A percentile compares a stretch with the other conserved stretches of the same genome.
Conservation (phyloP, 768 basidiomycete species). For the Punctularia strigosozonata region DNA sequence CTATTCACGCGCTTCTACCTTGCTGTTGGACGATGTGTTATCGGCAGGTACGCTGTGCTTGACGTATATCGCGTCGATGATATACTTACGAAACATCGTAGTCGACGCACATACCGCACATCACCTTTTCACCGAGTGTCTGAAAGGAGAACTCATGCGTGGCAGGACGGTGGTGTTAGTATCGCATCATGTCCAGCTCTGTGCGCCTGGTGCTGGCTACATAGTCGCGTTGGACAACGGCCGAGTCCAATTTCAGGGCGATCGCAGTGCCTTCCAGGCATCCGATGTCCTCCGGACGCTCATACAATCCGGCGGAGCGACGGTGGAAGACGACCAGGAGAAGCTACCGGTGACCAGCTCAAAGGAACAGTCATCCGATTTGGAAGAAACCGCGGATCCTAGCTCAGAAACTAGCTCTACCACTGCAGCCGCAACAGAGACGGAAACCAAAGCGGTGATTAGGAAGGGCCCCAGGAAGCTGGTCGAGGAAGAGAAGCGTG, state of each 20-base stretch:
- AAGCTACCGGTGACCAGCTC: slow-evolving; percentile 24
- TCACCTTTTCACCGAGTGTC: slow-evolving; percentile 69
- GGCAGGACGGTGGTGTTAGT: slow-evolving; percentile 84
- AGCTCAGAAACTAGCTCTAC: slow-evolving; percentile 32
- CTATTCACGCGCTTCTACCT: slow-evolving; percentile 73
- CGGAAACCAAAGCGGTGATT: slow-evolving; percentile 11
- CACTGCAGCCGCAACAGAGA: slow-evolving; percentile 23
- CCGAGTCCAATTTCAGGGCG: slow-evolving; percentile 62
- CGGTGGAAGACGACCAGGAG: slow-evolving; percentile 26
- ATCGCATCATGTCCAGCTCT: slow-evolving; percentile 90
- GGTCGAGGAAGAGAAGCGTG: slow-evolving; percentile 53
- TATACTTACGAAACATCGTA: slow-evolving; percentile 8
- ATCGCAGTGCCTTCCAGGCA: slow-evolving; percentile 44
- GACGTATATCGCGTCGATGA: background rate
- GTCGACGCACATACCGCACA: slow-evolving; percentile 84
- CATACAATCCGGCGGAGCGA: slow-evolving; percentile 43
- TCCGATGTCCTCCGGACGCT: slow-evolving; percentile 58
- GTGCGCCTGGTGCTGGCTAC: slow-evolving; percentile 67
- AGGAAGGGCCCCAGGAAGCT: slow-evolving; percentile 68
- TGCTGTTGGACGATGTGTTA: slow-evolving; percentile 78
- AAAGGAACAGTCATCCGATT: slow-evolving; percentile 8
- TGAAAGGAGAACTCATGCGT: slow-evolving; percentile 67
- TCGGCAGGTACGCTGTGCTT: slow-evolving; percentile 24
- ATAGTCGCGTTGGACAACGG: slow-evolving; percentile 80
- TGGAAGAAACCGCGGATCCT: slow-evolving; percentile 5